Percentiles rank a stretch among this genome's conserved stretches.
Evolutionary conservation across 202 grass and related monocot species (phyloP).

Genomic region (Zoysia matrella): DNA sequence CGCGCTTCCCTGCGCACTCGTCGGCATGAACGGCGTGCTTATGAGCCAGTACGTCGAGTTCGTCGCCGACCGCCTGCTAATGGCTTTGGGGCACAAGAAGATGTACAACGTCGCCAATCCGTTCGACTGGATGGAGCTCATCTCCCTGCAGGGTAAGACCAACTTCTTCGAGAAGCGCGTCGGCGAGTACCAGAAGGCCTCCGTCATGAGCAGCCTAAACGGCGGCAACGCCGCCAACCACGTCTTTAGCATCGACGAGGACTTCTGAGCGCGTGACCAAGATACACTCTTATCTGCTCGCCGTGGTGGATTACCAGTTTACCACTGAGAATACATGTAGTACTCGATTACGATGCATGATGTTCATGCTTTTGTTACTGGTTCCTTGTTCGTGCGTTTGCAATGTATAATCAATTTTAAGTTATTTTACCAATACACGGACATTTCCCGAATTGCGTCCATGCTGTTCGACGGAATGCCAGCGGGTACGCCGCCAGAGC

Average conservation of each 20-base stretch:
- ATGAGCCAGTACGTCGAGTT: constrained; percentile 94
- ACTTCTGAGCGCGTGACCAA: constrained; percentile 46
- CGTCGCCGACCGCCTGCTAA: constrained; percentile 75
- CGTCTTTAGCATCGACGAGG: constrained; percentile 84
- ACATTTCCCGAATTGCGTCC: background rate
- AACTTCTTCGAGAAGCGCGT: constrained; percentile 99
- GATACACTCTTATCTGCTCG: background rate
- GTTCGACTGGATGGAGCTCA: constrained; percentile 97
- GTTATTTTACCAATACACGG: background rate
- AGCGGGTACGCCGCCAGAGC: background rate
- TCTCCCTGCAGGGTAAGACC: constrained; percentile 91
- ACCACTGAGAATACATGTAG: constrained; percentile 38
- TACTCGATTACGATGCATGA: background rate
- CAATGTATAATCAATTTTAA: constrained; percentile 31
- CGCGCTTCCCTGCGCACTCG: constrained; percentile 70
- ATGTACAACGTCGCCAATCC: constrained; percentile 75
- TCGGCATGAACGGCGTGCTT: constrained; percentile 80
- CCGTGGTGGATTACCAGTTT: background rate
- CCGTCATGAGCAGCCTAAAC: constrained; percentile 82
- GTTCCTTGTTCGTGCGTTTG: constrained; percentile 38
- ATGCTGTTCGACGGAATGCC: background rate
- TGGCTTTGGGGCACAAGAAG: constrained; percentile 62
- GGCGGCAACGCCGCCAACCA: constrained; percentile 49
- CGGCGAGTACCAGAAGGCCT: constrained; percentile 89
- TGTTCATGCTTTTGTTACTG: constrained; percentile 15